phyloP scores from a whole-genome alignment of 805 yeast genomes.

The Suhomyces pyralidae region DNA sequence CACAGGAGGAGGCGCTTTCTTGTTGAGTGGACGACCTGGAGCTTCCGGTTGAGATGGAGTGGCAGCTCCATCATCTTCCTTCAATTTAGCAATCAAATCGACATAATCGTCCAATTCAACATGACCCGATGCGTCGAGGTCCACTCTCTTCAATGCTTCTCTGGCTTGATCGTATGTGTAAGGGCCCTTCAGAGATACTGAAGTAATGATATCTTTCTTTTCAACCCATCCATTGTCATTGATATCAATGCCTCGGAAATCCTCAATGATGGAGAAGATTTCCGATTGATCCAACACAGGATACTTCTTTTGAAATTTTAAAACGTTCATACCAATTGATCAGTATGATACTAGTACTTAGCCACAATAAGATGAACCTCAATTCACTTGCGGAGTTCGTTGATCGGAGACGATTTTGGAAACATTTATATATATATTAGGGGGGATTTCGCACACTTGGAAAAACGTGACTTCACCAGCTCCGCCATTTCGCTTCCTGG shows the following conservation, averaged over 20 bases:
- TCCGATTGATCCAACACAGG: slow-evolving; percentile 86
- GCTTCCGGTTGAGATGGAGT: slow-evolving; percentile 6
- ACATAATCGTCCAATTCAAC: slow-evolving; percentile 96
- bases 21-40: slow-evolving; percentile 21
- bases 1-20: slow-evolving; percentile 32
- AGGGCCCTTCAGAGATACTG: slow-evolving; percentile 73
- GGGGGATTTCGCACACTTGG: slow-evolving; percentile 1
- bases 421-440: neutral
- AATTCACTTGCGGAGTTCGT: neutral
- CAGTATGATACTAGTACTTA: neutral
- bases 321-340: slow-evolving; percentile 33
- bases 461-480: slow-evolving; percentile 2
- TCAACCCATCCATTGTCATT: slow-evolving; percentile 95
- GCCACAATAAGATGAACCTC: neutral
- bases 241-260: slow-evolving; percentile 76
- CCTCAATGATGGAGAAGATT: slow-evolving; percentile 78
- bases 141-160: slow-evolving; percentile 85
- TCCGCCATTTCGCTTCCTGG: slow-evolving; percentile 2
- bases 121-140: slow-evolving; percentile 94
- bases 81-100: slow-evolving; percentile 74
- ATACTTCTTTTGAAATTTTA: slow-evolving; percentile 64
- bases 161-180: slow-evolving; percentile 90
- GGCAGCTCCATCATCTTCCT: slow-evolving; percentile 37
- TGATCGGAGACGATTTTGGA: neutral
- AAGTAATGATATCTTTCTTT: slow-evolving; percentile 83